Percentiles rank a stretch among this genome's conserved stretches.
These are phyloP conservation scores for Pseudozyma thailandica DNA, from an alignment of 1,284 basidiomycete species.

Conservation along the genomic window DNA sequence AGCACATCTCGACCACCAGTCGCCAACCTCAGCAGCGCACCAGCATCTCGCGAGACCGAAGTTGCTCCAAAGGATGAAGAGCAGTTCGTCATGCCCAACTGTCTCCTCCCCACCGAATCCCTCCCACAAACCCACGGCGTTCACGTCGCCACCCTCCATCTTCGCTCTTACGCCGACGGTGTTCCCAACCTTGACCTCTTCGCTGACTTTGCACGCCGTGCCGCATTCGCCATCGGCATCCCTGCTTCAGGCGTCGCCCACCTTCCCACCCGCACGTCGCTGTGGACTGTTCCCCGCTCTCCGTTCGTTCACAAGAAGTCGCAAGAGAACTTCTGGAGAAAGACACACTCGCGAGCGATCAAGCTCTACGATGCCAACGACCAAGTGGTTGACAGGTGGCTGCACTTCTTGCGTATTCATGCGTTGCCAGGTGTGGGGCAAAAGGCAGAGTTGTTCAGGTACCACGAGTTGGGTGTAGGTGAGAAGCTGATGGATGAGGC, in stretches of 20 bases:
- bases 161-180: conserved; percentile 76
- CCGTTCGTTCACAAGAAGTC: conserved; percentile 94
- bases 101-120: conserved; percentile 39
- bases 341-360: conserved; percentile 83
- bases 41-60: background rate
- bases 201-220: conserved; percentile 84
- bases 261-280: conserved; percentile 80
- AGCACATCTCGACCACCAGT: background rate
- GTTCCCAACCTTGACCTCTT: conserved; percentile 78
- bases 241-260: conserved; percentile 78
- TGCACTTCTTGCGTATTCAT: conserved; percentile 82
- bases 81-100: conserved; percentile 38
- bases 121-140: conserved; percentile 74
- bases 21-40: background rate
- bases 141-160: conserved; percentile 84
- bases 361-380: conserved; percentile 90
- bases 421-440: conserved; percentile 86
- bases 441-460: conserved; percentile 78
- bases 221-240: conserved; percentile 84
- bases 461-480: conserved; percentile 38
- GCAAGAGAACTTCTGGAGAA: conserved; percentile 93
- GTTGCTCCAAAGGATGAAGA: conserved; percentile 19
- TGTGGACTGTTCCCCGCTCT: conserved; percentile 87
- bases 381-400: conserved; percentile 82
- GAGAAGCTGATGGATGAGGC: conserved; percentile 45